Evolutionary conservation across 345 rosid genomes (phyloP), one percentile per base, ranked within the genome.

Genomic region (Sapria himalayana): DNA sequence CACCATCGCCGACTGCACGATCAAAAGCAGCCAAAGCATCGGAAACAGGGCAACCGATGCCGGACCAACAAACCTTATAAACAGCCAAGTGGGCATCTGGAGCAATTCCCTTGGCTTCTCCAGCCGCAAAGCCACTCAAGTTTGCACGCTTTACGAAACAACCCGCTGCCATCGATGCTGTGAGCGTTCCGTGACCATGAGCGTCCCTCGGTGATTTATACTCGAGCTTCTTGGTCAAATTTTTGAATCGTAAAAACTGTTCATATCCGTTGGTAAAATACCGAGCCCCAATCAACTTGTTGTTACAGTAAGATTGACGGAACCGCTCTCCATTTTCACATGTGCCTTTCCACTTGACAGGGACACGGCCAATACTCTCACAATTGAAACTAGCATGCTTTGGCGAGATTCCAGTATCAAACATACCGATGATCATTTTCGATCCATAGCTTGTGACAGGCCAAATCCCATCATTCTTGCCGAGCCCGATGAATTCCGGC

Each of bases 111-210:
- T 69, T 71, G 39, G 94, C 85, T 14, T 49, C 51, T 13, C 94
- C 94, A 0, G 4, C 8, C 0, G 94, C 94, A 29, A 54, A 78
- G 0, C 85, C 92, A 15, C 70, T 41, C 1, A 81, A 45, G 22
- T 52, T 66, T 1, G 85, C 85, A 19, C 69, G 66, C n/a, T 54
- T 70, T 4, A 78, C 85, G 9, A 57, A 43, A 12, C 70, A 63
- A 15, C 92, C 92, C 8, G 75, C 94, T 0, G 85, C 82, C 7
- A 80, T 82, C n/a, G 74, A 54, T 13, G 91, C 54, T 1, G 91
- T 74, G 52, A 73, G 82, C 0, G 82, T 66, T 5, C 91, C 91
- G 37, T 78, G 91, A 2, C 79, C 82, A 9, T 64, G 65, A 15
- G 55, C 67, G 52, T 78, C 91, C 45, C 85, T 51, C 0, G 81